A percentile compares a stretch with the other conserved stretches of the same genome.
Evolutionary conservation across 352 stramenopile species (phyloP).

Genomic region (Phytophthora chlamydospora): DNA sequence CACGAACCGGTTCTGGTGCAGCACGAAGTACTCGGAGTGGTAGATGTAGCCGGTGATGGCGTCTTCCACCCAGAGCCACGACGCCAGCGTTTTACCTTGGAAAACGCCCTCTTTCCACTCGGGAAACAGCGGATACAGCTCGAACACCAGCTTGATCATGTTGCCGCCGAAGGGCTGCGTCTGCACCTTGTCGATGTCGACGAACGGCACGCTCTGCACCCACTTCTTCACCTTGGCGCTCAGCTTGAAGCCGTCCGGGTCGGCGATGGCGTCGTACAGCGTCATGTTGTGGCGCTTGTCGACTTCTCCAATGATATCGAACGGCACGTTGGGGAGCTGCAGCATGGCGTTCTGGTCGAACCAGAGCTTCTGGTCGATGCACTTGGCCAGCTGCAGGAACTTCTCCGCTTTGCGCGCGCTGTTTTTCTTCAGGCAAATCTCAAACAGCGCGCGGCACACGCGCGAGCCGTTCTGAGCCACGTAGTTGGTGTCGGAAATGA

Average conservation of each 20-base stretch:
- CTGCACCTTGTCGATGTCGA: constrained; percentile 66
- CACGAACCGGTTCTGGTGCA: constrained; percentile 83
- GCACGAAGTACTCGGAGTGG: constrained; percentile 91
- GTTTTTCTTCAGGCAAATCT: constrained; percentile 96
- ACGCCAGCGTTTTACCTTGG: constrained; percentile 70
- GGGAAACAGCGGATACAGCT: constrained; percentile 64
- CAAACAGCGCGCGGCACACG: constrained; percentile 98
- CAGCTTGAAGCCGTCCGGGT: constrained; percentile 47
- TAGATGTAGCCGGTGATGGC: constrained; percentile 92
- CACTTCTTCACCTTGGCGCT: constrained; percentile 74
- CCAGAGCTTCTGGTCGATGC: constrained; percentile 97
- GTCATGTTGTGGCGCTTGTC: constrained; percentile 74
- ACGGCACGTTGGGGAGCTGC: constrained; percentile 91
- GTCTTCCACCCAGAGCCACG: constrained; percentile 99
- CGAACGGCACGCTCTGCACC: constrained; percentile 66
- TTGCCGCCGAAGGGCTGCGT: constrained; percentile 96
- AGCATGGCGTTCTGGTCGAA: constrained; percentile 96
- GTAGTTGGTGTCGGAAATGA: constrained; percentile 99
- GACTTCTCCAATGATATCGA: constrained; percentile 89
- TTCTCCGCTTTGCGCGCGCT: constrained; percentile 89
- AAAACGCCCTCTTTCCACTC: constrained; percentile 75
- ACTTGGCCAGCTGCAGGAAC: constrained; percentile 96
- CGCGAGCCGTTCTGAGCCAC: constrained; percentile 98
- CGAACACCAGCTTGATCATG: constrained; percentile 94
- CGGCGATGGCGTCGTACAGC: constrained; percentile 61